Conservation (phyloP, 164 flowering plant species). For the Berberis vulgaris region DNA sequence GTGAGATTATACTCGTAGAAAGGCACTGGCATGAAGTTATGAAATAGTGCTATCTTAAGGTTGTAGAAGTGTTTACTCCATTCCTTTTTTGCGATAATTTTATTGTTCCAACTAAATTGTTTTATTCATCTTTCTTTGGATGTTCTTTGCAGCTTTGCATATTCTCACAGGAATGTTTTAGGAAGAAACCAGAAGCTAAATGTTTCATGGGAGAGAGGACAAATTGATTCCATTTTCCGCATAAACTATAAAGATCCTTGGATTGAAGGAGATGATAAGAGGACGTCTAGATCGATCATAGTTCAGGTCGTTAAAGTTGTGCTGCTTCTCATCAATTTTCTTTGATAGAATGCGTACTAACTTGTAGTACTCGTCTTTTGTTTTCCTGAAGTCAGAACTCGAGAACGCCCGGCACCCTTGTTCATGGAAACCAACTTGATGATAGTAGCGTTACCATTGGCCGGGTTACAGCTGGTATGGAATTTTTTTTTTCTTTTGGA, state of each 20-base stretch:
- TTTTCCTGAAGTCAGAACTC: conserved; percentile 49
- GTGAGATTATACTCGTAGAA: too few species aligned
- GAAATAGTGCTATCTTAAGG: neutral
- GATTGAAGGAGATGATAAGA: conserved; percentile 98
- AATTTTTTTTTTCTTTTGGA: too few species aligned
- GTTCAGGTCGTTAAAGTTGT: conserved; percentile 50
- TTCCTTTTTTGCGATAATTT: neutral
- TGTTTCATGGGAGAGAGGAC: conserved; percentile 91
- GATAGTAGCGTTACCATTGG: conserved; percentile 59
- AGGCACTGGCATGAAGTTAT: too few species aligned
- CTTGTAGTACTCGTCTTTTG: neutral
- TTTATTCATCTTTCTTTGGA: conserved; percentile 5
- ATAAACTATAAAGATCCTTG: conserved; percentile 91
- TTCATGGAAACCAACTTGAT: conserved; percentile 73
- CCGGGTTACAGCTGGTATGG: conserved; percentile 83
- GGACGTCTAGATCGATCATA: conserved; percentile 87
- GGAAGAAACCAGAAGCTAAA: conserved; percentile 94
- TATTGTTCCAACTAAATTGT: too few species aligned
- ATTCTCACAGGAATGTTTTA: conserved; percentile 88
- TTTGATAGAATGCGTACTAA: neutral
- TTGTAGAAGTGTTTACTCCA: neutral
- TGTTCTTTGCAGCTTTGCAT: conserved; percentile 72
- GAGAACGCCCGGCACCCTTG: conserved; percentile 84
- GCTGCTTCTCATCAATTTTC: neutral
- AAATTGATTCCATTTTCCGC: conserved; percentile 84